These are phyloP conservation scores for Globisporangium nunn DNA, from an alignment of 352 stramenopile species.

Conservation along the genomic window DNA sequence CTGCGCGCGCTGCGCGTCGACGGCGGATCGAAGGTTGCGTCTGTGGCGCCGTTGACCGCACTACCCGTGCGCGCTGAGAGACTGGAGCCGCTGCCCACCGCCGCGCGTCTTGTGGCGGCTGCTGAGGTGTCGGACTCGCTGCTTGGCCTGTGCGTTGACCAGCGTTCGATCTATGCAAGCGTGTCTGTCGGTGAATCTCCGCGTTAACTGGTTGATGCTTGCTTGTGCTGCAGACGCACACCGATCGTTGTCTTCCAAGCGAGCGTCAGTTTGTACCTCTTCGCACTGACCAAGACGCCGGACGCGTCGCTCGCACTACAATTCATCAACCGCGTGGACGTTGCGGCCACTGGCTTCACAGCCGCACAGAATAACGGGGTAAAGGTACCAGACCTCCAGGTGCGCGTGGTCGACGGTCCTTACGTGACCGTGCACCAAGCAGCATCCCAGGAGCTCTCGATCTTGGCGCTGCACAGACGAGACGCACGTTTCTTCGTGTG, in stretches of 20 bases:
- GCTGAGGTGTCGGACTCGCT: constrained; percentile 29
- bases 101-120: constrained; percentile 27
- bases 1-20: constrained; percentile 12
- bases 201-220: neutral
- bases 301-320: constrained; percentile 2
- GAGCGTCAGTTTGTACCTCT: constrained; percentile 9
- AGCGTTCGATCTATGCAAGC: neutral
- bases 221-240: neutral
- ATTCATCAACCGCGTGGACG: constrained; percentile 13
- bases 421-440: constrained; percentile 23
- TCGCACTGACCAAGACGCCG: neutral
- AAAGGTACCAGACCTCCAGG: constrained; percentile 13
- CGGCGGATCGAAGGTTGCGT: constrained; percentile 4
- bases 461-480: constrained; percentile 20
- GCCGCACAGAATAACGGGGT: neutral
- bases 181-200: neutral
- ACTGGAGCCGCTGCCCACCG: constrained; percentile 13
- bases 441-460: neutral
- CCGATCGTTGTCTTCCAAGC: constrained; percentile 11
- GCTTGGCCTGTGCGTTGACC: constrained; percentile 28
- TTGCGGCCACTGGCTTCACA: neutral
- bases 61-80: constrained; percentile 1
- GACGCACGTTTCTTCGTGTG: constrained; percentile 21
- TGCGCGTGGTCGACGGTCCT: constrained; percentile 30
- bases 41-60: neutral